Evolutionary conservation across 2,329 filamentous ascomycete genomes (phyloP), one percentile per base, ranked within the genome.

Genomic region (Nigrograna mackinnonii): DNA sequence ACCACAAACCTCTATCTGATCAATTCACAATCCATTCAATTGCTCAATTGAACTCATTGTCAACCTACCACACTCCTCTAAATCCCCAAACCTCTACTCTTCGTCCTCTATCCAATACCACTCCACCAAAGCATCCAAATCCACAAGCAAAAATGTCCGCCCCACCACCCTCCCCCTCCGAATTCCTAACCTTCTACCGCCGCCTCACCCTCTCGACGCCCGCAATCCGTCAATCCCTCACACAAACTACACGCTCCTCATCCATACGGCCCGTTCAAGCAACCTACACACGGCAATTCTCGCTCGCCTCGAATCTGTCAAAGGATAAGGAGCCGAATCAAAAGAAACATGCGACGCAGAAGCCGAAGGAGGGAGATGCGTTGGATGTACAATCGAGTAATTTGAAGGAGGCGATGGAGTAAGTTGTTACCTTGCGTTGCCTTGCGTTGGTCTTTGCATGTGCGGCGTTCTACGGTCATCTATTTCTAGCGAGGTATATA

Each of bases 161-260:
- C n/a, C n/a, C 39, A 20, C 4, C 34, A 32, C 38, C 28, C n/a
- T 52, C 31, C 58, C 31, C 67, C n/a, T 64, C 67, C 30, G 61
- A 68, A 40, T 66, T 69, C 58, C 55, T 69, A 12, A 68, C 60
- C 41, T 67, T 69, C 55, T 66, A 62, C 60, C 64, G 67, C 41
- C 55, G 54, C 41, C 28, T 57, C 22, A 7, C 28, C 2, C 38
- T 41, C 5, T 17, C 13, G 9, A 13, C 11, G 9, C n/a, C n/a
- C n/a, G 31, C 31, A 11, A 33, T 17, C 11, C 30, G 19, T n/a
- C 19, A 13, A 22, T 24, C 35, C 13, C 5, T 28, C 20, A 14
- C 28, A 17, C 6, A 22, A 22, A 9, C 14, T 14, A 9, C 13
- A 11, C 13, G 17, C 16, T 17, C 36, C 12, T 13, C 41, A 14